Evolutionary conservation across 2,329 filamentous ascomycete species (phyloP), one percentile per base, ranked within the genome.

Genomic region (Botrytis byssoidea): DNA sequence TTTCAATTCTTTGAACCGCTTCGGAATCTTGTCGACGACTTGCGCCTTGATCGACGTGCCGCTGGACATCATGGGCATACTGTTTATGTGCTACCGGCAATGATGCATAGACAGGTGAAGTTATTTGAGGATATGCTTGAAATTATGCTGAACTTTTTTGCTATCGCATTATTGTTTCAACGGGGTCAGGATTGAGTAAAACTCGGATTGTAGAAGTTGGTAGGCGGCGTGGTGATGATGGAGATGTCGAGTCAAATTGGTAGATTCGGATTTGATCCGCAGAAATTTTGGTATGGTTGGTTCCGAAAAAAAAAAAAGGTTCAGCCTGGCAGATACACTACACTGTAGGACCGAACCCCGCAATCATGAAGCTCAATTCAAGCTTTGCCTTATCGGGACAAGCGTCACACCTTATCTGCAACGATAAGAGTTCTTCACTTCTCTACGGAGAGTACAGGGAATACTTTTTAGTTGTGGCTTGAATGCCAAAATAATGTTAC

Each of bases 1-100:
- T 81, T 97, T 95, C 82, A 98, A 89, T 81, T 94, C 92, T 82
- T 92, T 94, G 85, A 98, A 97, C 80, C 93, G 92, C 86, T 97
- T 97, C 48, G 95, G 95, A 73, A 93, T 88, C 81, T 91, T 91
- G 84, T 98, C 94, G 71, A 94, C 89, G 82, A 98, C 92, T 88
- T 97, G 94, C 85, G 94, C 90, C 87, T 98, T 98, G 79, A 90
- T 82, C 44, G 84, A 74, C 75, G 78, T 78, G 44, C 73, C 73
- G 69, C 73, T 74, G 20, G 77, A 77, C 70, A 76, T 76, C 63
- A 74, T 75, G 73, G 75, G 77, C 79, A 79, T 79, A 51, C 35
- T 73, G 59, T 46, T 14, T 61, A 42, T 73, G 61, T 55, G 29
- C 42, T 70, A 63, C 32, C 40, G 46, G 59, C 46, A 60, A 73